Evolutionary conservation across 1,284 basidiomycete genomes (phyloP).

Genomic region (Ceraceosorus guamensis): DNA sequence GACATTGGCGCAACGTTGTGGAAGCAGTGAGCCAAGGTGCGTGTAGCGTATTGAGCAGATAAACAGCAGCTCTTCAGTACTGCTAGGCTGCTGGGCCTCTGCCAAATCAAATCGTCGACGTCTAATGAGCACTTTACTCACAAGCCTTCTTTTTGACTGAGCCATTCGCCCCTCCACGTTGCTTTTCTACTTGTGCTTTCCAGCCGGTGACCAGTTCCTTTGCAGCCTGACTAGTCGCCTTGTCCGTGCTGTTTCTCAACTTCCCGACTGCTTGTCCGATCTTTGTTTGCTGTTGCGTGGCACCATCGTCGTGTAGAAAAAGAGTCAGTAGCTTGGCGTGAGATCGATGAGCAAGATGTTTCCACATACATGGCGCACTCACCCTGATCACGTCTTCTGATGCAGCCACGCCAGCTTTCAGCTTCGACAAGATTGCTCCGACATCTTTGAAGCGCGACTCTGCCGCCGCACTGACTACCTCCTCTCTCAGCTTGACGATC

Average conservation of each 20-base stretch:
- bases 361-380: not conserved
- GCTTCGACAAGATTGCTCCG: slow-evolving; percentile 60
- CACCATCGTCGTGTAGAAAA: slow-evolving; percentile 13
- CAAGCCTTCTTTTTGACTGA: slow-evolving; percentile 43
- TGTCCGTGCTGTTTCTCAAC: slow-evolving; percentile 66
- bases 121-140: slow-evolving; percentile 41
- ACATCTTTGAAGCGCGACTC: slow-evolving; percentile 59
- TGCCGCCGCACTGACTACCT: slow-evolving; percentile 20
- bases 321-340: slow-evolving; percentile 25
- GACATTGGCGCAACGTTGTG: slow-evolving; percentile 8
- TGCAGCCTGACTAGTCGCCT: slow-evolving; percentile 70
- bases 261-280: slow-evolving; percentile 88
- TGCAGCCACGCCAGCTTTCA: slow-evolving; percentile 72
- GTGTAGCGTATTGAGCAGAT: slow-evolving; percentile 2
- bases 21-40: slow-evolving; percentile 10
- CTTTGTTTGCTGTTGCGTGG: slow-evolving; percentile 48
- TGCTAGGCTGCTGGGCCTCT: slow-evolving; percentile 1
- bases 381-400: slow-evolving; percentile 78
- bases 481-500: slow-evolving; percentile 27
- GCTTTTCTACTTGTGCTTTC: slow-evolving; percentile 43
- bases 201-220: slow-evolving; percentile 72
- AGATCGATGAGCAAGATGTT: not conserved
- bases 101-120: slow-evolving; percentile 1
- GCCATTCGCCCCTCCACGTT: slow-evolving; percentile 52
- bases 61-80: not conserved